phyloP scores from a whole-genome alignment of 768 basidiomycete genomes.

The Kwoniella heveanensis region DNA sequence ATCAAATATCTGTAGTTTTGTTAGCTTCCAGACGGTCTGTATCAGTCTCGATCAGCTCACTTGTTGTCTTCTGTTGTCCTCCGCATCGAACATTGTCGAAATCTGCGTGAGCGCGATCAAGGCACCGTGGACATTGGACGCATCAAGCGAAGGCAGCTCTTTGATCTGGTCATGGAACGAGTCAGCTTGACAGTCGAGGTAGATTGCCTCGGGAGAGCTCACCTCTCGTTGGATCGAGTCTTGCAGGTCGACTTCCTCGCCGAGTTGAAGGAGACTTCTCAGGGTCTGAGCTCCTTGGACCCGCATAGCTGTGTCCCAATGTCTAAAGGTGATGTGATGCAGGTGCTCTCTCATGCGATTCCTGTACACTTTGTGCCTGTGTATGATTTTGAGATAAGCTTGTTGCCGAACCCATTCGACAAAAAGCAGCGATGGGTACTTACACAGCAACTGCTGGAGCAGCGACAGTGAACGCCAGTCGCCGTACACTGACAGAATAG shows the following conservation, averaged over 20 bases:
- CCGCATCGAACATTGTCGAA: slow-evolving; percentile 59
- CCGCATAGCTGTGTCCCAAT: slow-evolving; percentile 86
- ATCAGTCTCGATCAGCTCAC: slow-evolving; percentile 55
- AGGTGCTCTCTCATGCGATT: slow-evolving; percentile 70
- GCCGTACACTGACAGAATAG: slow-evolving; percentile 82
- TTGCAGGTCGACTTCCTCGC: slow-evolving; percentile 18
- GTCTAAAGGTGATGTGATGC: slow-evolving; percentile 71
- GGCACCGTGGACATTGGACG: slow-evolving; percentile 75
- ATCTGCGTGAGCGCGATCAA: slow-evolving; percentile 75
- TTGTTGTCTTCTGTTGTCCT: slow-evolving; percentile 59
- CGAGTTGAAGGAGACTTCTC: slow-evolving; percentile 65
- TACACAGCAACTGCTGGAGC: slow-evolving; percentile 86
- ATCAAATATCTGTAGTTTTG: slow-evolving; percentile 64
- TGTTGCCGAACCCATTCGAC: too few relatives aligned
- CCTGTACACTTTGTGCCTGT: slow-evolving; percentile 78
- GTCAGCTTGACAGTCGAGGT: not conserved
- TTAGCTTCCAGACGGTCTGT: not conserved
- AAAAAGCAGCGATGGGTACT: too few relatives aligned
- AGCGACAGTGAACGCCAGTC: slow-evolving; percentile 79
- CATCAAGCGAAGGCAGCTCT: slow-evolving; percentile 67
- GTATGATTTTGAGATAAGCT: not conserved
- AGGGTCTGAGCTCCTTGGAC: slow-evolving; percentile 75
- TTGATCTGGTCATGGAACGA: slow-evolving; percentile 28
- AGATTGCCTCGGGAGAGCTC: slow-evolving; percentile 1
- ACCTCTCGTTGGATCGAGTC: slow-evolving; percentile 43